Percentiles rank a stretch among this genome's conserved stretches.
Evolutionary conservation across 2,329 filamentous ascomycete genomes (phyloP).

Genomic region (Lecanicillium sp.): DNA sequence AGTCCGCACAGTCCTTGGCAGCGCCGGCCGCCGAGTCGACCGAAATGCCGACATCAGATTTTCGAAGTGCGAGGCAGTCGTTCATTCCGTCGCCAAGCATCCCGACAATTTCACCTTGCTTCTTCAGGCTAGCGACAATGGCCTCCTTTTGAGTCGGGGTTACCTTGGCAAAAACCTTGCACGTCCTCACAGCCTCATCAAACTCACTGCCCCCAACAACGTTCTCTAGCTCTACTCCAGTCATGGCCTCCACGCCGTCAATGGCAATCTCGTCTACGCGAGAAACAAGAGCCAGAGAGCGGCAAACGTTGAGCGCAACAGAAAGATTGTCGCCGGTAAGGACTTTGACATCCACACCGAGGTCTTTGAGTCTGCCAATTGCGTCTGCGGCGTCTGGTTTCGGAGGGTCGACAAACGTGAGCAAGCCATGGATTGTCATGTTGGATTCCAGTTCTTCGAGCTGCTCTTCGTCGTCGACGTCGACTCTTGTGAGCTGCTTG

Average conservation of each 20-base stretch:
- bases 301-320: conserved; percentile 20
- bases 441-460: conserved; percentile 14
- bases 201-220: conserved; percentile 13
- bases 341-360: conserved; percentile 20
- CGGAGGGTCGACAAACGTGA: conserved; percentile 20
- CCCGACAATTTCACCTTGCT: conserved; percentile 17
- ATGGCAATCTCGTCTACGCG: conserved; percentile 9
- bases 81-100: conserved; percentile 23
- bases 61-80: conserved; percentile 19
- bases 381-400: conserved; percentile 19
- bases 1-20: conserved; percentile 20
- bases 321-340: conserved; percentile 19
- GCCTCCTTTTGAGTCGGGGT: conserved; percentile 18
- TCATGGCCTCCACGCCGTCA: conserved; percentile 16
- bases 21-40: conserved; percentile 20
- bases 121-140: conserved; percentile 16
- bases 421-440: conserved; percentile 18
- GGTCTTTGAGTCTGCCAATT: conserved; percentile 13
- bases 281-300: conserved; percentile 14
- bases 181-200: conserved; percentile 14
- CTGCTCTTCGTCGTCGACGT: conserved; percentile 12
- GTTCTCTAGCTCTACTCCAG: conserved; percentile 15
- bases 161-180: conserved; percentile 21
- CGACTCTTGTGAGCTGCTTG: conserved; percentile 11
- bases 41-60: conserved; percentile 20